Percentiles rank a stretch among this genome's conserved stretches.
Conservation (phyloP, 768 basidiomycete genomes). For the Terana coerulea region DNA sequence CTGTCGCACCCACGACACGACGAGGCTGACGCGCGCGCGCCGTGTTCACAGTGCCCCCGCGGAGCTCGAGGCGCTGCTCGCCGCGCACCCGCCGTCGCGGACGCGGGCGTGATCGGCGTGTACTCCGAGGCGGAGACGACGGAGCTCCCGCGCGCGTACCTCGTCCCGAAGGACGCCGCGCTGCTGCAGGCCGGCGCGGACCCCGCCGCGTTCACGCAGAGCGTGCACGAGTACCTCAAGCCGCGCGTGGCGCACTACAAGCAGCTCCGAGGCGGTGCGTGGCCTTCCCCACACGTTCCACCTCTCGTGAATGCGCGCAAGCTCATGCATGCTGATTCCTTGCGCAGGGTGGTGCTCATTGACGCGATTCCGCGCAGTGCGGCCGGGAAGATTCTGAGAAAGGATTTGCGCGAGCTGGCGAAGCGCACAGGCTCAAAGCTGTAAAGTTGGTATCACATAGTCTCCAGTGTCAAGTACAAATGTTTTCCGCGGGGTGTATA, state of each 20-base stretch:
- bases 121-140: slow-evolving; percentile 64
- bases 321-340: slow-evolving; percentile 6
- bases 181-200: slow-evolving; percentile 25
- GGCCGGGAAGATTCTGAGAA: slow-evolving; percentile 82
- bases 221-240: slow-evolving; percentile 63
- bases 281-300: slow-evolving; percentile 6
- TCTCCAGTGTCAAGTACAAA: no score
- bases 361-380: slow-evolving; percentile 41
- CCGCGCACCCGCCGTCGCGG: slow-evolving; percentile 74
- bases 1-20: slow-evolving; percentile 2
- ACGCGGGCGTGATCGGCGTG: slow-evolving; percentile 79
- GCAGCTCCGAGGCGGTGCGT: slow-evolving; percentile 68
- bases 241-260: slow-evolving; percentile 73
- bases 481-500: no score
- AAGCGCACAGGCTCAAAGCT: background rate
- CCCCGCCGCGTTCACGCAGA: slow-evolving; percentile 40
- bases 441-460: background rate
- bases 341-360: background rate
- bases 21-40: slow-evolving; percentile 13
- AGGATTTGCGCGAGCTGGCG: slow-evolving; percentile 53
- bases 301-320: slow-evolving; percentile 17
- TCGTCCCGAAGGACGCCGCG: slow-evolving; percentile 11
- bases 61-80: slow-evolving; percentile 72
- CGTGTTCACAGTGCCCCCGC: slow-evolving; percentile 69
- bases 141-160: slow-evolving; percentile 55